These are phyloP conservation scores for Amanita pseudoporphyria DNA, from an alignment of 768 basidiomycete species.

Conservation along the genomic window DNA sequence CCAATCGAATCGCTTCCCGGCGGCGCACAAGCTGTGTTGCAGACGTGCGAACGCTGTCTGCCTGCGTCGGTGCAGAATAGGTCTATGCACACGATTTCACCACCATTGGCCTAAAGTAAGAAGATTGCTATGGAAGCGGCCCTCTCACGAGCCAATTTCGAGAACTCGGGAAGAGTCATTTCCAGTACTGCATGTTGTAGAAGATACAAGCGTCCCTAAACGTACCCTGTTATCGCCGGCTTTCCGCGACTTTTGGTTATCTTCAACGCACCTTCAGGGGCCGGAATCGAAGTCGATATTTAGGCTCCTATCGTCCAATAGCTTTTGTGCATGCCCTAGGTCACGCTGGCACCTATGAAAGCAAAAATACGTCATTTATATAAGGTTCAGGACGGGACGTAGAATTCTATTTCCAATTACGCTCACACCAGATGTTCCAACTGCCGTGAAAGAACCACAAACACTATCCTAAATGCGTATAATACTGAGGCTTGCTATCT, in stretches of 20 bases:
- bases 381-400: no score
- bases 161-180: constrained; percentile 35
- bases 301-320: no score
- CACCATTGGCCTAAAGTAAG: constrained; percentile 34
- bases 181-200: constrained; percentile 33
- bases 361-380: no score
- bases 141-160: constrained; percentile 57
- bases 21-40: constrained; percentile 35
- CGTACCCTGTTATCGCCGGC: not conserved
- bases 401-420: not conserved
- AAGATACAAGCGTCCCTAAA: constrained; percentile 17
- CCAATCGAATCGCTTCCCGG: constrained; percentile 46
- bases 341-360: no score
- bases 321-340: no score
- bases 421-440: no score
- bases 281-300: no score
- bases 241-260: no score
- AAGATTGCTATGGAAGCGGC: constrained; percentile 54
- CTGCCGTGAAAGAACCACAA: no score
- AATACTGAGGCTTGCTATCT: no score
- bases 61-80: constrained; percentile 39
- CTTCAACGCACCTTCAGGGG: no score
- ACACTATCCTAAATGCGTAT: no score
- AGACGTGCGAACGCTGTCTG: constrained; percentile 32
- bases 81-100: constrained; percentile 45